Evolutionary conservation across 306 rosid species (phyloP).

Genomic region (Glycine latifolia): DNA sequence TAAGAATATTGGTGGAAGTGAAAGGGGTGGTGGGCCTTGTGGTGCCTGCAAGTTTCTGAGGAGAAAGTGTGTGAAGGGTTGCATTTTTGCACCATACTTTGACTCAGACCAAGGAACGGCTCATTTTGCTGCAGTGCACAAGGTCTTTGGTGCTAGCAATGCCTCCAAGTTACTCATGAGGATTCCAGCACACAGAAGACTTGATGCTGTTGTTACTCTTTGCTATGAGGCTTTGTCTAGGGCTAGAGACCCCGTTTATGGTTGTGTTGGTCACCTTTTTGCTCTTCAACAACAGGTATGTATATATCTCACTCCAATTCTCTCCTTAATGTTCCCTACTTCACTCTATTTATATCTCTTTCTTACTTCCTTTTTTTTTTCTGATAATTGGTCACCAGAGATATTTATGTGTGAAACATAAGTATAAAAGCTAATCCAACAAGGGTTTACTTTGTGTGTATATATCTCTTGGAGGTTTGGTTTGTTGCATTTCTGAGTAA

Average conservation of each 20-base stretch:
- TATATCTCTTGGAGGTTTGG: neutral
- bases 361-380: neutral
- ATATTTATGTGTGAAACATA: neutral
- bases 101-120: slow-evolving; percentile 84
- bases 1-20: slow-evolving; percentile 23
- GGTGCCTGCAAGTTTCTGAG: slow-evolving; percentile 95
- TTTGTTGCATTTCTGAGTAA: slow-evolving; percentile 10
- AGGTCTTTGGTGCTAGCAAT: slow-evolving; percentile 97
- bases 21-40: slow-evolving; percentile 84
- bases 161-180: slow-evolving; percentile 82
- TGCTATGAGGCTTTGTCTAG: slow-evolving; percentile 87
- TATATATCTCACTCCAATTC: neutral
- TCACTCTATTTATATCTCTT: neutral
- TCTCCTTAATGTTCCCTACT: neutral
- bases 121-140: slow-evolving; percentile 93
- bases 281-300: slow-evolving; percentile 90
- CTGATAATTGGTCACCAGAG: neutral
- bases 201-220: slow-evolving; percentile 82
- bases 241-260: slow-evolving; percentile 88
- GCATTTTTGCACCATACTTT: slow-evolving; percentile 92
- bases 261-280: slow-evolving; percentile 83
- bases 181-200: slow-evolving; percentile 69
- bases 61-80: slow-evolving; percentile 81
- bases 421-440: neutral
- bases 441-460: neutral